Base-by-base conservation (phyloP, 2,329 filamentous ascomycete genomes). In the Aspergillus calidoustus region DNA sequence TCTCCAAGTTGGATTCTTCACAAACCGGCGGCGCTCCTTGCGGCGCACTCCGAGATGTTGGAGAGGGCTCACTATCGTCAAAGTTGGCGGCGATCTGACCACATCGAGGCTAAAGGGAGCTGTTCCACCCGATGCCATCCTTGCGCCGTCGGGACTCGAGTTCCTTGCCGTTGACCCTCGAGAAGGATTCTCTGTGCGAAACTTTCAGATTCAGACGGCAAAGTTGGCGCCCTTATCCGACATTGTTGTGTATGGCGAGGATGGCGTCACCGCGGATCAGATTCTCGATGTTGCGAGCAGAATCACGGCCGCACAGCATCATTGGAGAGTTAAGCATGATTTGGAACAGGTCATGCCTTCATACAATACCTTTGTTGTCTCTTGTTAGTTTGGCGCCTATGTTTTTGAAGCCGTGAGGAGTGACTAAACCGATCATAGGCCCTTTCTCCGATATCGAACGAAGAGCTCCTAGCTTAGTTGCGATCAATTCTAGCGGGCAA, bases 121-220 rank as follows among this genome's bases (percentile, higher is more conserved):
- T 25, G 86, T 98, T 67, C 84, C 89, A 3, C 90, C 93, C 0
- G 86, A 91, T 1, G 95, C 98, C 76, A 83, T 98, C 49, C 77
- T 98, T 60, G 83, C 87, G 43, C 77, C 81, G 13, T 77, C 78
- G 25, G 70, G 79, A 17, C 78, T 85, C 49, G 83, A 88, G 23
- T 97, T 99, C 72, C 80, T 93, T 63, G 91, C 96, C 48, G 85
- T 89, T 46, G 95, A 99, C 72, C 95, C 95, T 1, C 86, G 82
- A 59, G 91, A 96, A 67, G 95, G 95, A 8, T 98, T 98, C 74
- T 97, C 92, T 4, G 93, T 98, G 48, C 88, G 95, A 50, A 98
- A 98, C 76, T 99, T 99, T 73, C 94, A 98, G 70, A 98, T 98
- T 44, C 95, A 99, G 76, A 86, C 91, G 0, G 91, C 91, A 61